Base-by-base conservation (phyloP, 768 basidiomycete species). In the Suillus paluster region DNA sequence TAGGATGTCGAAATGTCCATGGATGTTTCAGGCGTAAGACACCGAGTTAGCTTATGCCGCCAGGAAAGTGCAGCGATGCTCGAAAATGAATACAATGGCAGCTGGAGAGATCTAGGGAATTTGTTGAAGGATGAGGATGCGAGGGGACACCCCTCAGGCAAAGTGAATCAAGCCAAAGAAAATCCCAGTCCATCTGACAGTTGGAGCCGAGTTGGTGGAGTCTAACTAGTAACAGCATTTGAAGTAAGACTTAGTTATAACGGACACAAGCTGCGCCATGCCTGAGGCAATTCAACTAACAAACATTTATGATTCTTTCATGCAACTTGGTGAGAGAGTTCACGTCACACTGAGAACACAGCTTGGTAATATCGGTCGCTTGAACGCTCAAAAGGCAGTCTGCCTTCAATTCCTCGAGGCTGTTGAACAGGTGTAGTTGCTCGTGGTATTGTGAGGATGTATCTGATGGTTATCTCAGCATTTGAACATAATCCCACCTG, bases 271-370 rank as follows among this genome's bases (percentile, higher is more conserved):
- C n/a, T n/a, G n/a, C n/a, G 19, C 45, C 45, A 46, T 46, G 45
- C 45, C 45, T 5, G 21, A 46, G 12, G 45, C 45, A 23, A 46
- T 46, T 46, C 45, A 46, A 23, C 5, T 46, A 23, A 23, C 21
- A 1, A 46, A 46, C 2, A 23, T 46, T 5, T 46, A 46, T 23
- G 45, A 46, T 46, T 46, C 45, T 46, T 50, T 50, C 27, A 50
- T 11, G 1, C 49, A 50, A 50, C 49, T 58, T 3, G 57, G 57
- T 4, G 45, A 58, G 4, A 58, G 42, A 33, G 57, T 58, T 4
- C 57, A 58, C 12, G 42, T 58, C 21, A 45, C 42, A 4, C 45
- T 58, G 23, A 39, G 57, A 14, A 58, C 57, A n/a, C 57, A 58
- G 45, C 41, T 58, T 21, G 57, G 57, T 44, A 42, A 46, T 30